These are phyloP conservation scores for Exophiala sp. DNA, from an alignment of 2,329 filamentous ascomycete species.

Conservation along the genomic window DNA sequence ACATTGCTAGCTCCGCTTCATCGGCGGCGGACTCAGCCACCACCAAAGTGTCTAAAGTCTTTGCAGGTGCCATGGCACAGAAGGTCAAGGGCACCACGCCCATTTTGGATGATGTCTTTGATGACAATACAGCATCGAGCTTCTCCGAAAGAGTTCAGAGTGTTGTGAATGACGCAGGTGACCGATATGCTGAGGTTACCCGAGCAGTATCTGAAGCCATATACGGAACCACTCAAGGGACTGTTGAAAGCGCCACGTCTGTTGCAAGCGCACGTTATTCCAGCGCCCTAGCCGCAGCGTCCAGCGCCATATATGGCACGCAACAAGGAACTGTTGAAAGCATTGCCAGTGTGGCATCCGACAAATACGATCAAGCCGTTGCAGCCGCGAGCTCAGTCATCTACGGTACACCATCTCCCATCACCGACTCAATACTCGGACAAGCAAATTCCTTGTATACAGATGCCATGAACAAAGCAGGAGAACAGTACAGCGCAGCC, in stretches of 20 bases:
- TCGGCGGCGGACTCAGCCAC: conserved; percentile 14
- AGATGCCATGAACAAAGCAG: conserved; percentile 62
- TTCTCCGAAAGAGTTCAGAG: conserved; percentile 52
- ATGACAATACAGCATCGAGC: conserved; percentile 44
- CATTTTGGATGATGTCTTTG: conserved; percentile 50
- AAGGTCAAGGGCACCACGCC: conserved; percentile 45
- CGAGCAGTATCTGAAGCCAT: conserved; percentile 56
- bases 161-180: conserved; percentile 51
- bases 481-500: conserved; percentile 65
- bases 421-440: conserved; percentile 40
- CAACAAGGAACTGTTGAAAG: conserved; percentile 42
- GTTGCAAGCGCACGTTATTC: conserved; percentile 56
- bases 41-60: conserved; percentile 16
- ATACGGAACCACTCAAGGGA: conserved; percentile 45
- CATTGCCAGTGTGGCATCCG: conserved; percentile 50
- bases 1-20: conserved; percentile 15
- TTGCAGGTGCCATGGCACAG: conserved; percentile 46
- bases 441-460: conserved; percentile 53
- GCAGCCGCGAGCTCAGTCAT: conserved; percentile 57
- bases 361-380: conserved; percentile 56
- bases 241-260: conserved; percentile 50
- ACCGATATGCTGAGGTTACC: conserved; percentile 52
- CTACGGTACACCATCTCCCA: conserved; percentile 47
- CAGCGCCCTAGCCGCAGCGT: conserved; percentile 56
- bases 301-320: conserved; percentile 53